phyloP scores from a whole-genome alignment of 371 early-diverging fungal genomes.

The Mortierella sp. region DNA sequence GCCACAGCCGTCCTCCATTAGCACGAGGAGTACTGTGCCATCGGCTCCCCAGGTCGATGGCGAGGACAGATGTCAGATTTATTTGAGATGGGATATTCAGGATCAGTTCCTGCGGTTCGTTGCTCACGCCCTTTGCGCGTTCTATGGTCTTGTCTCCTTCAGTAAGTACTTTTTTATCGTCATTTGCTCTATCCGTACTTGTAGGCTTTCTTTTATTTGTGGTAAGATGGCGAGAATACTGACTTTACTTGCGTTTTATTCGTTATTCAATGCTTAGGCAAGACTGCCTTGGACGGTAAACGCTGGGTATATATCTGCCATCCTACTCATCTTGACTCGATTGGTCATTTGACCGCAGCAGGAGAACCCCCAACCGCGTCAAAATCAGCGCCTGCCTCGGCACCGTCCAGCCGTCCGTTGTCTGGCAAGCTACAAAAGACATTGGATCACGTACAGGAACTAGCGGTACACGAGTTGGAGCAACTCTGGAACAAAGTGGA shows the following conservation, averaged over 20 bases:
- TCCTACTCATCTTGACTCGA: constrained; percentile 46
- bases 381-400: not conserved
- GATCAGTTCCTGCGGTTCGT: constrained; percentile 54
- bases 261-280: constrained; percentile 22
- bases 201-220: too few species aligned
- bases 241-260: not conserved
- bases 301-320: constrained; percentile 50
- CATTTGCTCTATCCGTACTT: not conserved
- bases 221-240: too few species aligned
- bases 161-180: constrained; percentile 23
- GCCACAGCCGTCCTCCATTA: not conserved
- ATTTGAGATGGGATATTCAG: constrained; percentile 53
- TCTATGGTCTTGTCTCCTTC: constrained; percentile 52
- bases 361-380: not conserved
- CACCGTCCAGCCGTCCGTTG: constrained; percentile 10
- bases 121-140: constrained; percentile 51
- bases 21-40: too few species aligned
- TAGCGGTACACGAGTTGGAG: constrained; percentile 41
- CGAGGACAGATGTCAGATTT: constrained; percentile 25
- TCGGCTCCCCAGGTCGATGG: not conserved
- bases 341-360: constrained; percentile 15
- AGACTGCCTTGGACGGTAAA: constrained; percentile 51
- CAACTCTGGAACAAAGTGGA: constrained; percentile 45
- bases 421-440: constrained; percentile 34
- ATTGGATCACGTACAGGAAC: constrained; percentile 49